Evolutionary conservation across 2,329 filamentous ascomycete genomes (phyloP).

Genomic region (Fusarium beomiforme): DNA sequence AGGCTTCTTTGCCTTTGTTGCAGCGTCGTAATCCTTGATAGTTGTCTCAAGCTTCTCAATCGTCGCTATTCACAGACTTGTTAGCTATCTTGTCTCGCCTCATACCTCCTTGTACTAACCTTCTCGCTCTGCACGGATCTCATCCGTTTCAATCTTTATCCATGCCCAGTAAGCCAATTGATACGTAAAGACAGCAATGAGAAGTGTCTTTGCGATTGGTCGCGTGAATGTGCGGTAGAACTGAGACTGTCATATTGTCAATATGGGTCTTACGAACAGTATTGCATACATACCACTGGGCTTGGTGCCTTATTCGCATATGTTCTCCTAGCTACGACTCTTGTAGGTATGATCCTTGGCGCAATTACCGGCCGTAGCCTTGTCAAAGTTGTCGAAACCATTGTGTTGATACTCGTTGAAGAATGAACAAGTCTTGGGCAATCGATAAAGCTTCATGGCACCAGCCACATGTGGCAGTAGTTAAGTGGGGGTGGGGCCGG

Average conservation of each 20-base stretch:
- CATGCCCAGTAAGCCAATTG: conserved; percentile 80
- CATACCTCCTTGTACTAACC: conserved; percentile 53
- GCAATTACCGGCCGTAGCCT: conserved; percentile 25
- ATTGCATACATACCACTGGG: conserved; percentile 35
- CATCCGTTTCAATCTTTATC: conserved; percentile 78
- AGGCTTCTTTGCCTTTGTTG: conserved; percentile 33
- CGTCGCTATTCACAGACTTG: conserved; percentile 37
- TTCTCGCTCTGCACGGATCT: conserved; percentile 68
- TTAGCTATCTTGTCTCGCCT: conserved; percentile 16
- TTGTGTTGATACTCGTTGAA: conserved; percentile 2
- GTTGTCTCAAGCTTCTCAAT: conserved; percentile 52
- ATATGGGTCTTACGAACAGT: not conserved
- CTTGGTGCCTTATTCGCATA: conserved; percentile 46
- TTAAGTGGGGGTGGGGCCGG: conserved; percentile 33
- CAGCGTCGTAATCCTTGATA: conserved; percentile 49
- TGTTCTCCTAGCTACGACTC: not conserved
- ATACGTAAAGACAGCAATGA: conserved; percentile 81
- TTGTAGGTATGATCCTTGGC: not conserved
- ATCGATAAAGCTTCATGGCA: conserved; percentile 18
- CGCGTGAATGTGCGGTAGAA: conserved; percentile 82
- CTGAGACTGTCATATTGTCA: conserved; percentile 55
- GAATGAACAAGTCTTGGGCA: not conserved
- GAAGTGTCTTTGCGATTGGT: conserved; percentile 77
- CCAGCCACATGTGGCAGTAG: conserved; percentile 23
- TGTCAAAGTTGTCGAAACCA: conserved; percentile 15